Conservation (phyloP, 257 asterid species). For the Solanum lycopersicoides region DNA sequence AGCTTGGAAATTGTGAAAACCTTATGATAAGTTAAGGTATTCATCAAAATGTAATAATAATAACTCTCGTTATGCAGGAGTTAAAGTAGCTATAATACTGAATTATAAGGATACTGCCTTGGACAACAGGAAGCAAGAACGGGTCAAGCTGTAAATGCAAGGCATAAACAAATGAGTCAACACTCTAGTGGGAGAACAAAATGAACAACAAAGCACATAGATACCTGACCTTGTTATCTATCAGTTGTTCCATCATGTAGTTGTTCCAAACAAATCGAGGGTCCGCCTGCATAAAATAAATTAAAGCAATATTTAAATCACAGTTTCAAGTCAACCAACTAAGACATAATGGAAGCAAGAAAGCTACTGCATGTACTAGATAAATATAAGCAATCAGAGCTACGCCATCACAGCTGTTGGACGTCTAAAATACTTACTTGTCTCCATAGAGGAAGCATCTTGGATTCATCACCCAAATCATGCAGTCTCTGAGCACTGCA, state of each 20-base stretch:
- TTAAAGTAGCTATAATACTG: background rate
- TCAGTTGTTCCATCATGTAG: conserved; percentile 74
- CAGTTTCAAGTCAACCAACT: background rate
- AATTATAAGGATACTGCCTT: conserved; percentile 89
- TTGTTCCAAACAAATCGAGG: conserved; percentile 92
- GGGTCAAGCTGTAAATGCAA: conserved; percentile 76
- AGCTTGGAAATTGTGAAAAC: conserved; percentile 66
- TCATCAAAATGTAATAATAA: conserved; percentile 8
- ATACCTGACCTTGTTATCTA: conserved; percentile 67
- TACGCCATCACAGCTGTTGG: background rate
- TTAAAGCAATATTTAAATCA: background rate
- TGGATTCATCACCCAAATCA: conserved; percentile 91
- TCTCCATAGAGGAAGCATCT: conserved; percentile 95
- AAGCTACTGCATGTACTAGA: background rate
- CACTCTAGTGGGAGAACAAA: background rate
- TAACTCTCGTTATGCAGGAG: background rate
- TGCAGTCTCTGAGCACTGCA: conserved; percentile 71
- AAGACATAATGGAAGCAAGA: background rate
- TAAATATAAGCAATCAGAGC: background rate
- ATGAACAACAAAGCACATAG: background rate
- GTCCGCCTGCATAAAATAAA: conserved; percentile 55
- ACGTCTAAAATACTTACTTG: conserved; percentile 45
- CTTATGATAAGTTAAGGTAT: conserved; percentile 64
- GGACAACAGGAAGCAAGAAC: conserved; percentile 84
- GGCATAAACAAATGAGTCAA: conserved; percentile 8